phyloP scores from a whole-genome alignment of 805 yeast genomes.

The Cyberlindnera japonica region DNA sequence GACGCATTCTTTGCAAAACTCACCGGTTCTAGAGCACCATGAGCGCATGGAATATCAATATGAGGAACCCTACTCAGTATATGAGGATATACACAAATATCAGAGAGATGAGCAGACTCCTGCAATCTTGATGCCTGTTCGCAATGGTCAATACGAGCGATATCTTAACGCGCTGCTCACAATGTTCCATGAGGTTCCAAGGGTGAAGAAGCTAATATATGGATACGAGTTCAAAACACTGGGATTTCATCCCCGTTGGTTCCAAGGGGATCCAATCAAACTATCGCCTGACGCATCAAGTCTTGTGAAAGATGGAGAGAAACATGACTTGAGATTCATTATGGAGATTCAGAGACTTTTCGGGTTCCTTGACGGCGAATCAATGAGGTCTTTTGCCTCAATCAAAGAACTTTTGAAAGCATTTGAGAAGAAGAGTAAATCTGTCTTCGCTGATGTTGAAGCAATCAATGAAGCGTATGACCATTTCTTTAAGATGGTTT shows the following conservation, averaged over 20 bases:
- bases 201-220: slow-evolving; percentile 31
- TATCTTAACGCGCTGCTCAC: slow-evolving; percentile 40
- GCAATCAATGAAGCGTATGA: slow-evolving; percentile 22
- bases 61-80: slow-evolving; percentile 23
- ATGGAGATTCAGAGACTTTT: slow-evolving; percentile 38
- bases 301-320: slow-evolving; percentile 23
- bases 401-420: slow-evolving; percentile 30
- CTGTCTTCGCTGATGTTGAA: slow-evolving; percentile 15
- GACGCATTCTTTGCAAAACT: too few species aligned
- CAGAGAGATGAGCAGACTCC: slow-evolving; percentile 25
- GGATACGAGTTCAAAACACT: slow-evolving; percentile 31
- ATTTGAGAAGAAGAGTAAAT: slow-evolving; percentile 25
- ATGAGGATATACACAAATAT: slow-evolving; percentile 31
- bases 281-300: slow-evolving; percentile 10
- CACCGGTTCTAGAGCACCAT: too few species aligned
- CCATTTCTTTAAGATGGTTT: slow-evolving; percentile 12
- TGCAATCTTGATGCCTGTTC: slow-evolving; percentile 34
- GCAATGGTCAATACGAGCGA: slow-evolving; percentile 33
- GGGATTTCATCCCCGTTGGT: slow-evolving; percentile 39
- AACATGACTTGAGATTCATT: slow-evolving; percentile 26
- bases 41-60: too few species aligned
- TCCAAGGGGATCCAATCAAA: slow-evolving; percentile 27
- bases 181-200: slow-evolving; percentile 36
- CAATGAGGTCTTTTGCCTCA: slow-evolving; percentile 38
- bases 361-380: slow-evolving; percentile 34